Evolutionary conservation across 1,284 basidiomycete genomes (phyloP).

Genomic region (Leccinum huronense): DNA sequence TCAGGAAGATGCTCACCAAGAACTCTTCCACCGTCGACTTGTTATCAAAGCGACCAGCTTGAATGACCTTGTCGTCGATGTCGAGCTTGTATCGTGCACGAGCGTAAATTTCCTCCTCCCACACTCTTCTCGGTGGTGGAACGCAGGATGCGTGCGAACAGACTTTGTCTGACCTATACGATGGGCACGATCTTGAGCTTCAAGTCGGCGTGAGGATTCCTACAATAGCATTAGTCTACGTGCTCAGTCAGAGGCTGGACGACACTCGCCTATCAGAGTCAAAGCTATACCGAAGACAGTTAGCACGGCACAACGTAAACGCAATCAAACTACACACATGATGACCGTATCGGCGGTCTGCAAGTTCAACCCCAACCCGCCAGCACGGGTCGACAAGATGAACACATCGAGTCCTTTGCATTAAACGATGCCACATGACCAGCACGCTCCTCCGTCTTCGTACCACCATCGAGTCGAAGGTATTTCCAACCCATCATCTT

Average conservation of each 20-base stretch:
- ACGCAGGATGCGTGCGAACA: slow-evolving; percentile 83
- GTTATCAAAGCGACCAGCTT: slow-evolving; percentile 99
- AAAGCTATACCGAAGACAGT: slow-evolving; percentile 51
- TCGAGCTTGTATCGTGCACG: slow-evolving; percentile 96
- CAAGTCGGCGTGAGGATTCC: slow-evolving; percentile 97
- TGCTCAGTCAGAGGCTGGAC: not conserved
- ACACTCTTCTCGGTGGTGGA: slow-evolving; percentile 98
- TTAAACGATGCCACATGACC: slow-evolving; percentile 91
- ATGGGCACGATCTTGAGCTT: slow-evolving; percentile 99
- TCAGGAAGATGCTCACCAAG: slow-evolving; percentile 55
- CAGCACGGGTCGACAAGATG: slow-evolving; percentile 94
- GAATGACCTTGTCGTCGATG: slow-evolving; percentile 99
- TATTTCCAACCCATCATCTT: slow-evolving; percentile 89
- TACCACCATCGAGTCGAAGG: slow-evolving; percentile 95
- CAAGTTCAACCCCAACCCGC: slow-evolving; percentile 96
- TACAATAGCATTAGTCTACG: slow-evolving; percentile 27
- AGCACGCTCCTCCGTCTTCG: slow-evolving; percentile 97
- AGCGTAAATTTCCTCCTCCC: slow-evolving; percentile 93
- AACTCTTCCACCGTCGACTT: slow-evolving; percentile 96
- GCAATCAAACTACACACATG: slow-evolving; percentile 66
- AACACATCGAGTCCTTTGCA: slow-evolving; percentile 89
- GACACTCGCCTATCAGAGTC: slow-evolving; percentile 76
- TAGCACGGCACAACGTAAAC: slow-evolving; percentile 6
- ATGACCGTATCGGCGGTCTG: slow-evolving; percentile 99
- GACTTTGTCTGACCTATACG: slow-evolving; percentile 99